These are phyloP conservation scores for Trichoderma koningiopsis DNA, from an alignment of 2,329 filamentous ascomycete genomes.

Conservation along the genomic window DNA sequence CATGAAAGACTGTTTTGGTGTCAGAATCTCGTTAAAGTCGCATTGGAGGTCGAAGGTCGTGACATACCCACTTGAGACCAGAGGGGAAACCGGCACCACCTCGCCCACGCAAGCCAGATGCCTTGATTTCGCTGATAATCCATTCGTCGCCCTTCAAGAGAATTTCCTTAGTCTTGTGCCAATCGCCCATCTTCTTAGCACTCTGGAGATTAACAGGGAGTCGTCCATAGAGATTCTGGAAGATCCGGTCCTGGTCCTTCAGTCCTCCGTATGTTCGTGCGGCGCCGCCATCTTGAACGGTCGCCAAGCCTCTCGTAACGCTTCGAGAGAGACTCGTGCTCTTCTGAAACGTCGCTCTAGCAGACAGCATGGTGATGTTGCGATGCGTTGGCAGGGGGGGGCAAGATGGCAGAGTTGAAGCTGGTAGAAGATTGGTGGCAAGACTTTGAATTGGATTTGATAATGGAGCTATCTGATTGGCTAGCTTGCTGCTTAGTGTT, in stretches of 20 bases:
- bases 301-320: slow-evolving; percentile 71
- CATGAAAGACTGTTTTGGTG: slow-evolving; percentile 81
- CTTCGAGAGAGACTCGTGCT: slow-evolving; percentile 47
- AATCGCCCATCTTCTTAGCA: slow-evolving; percentile 97
- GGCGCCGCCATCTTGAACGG: slow-evolving; percentile 71
- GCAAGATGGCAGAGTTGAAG: slow-evolving; percentile 32
- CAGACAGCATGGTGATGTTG: slow-evolving; percentile 47
- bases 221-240: slow-evolving; percentile 96
- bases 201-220: slow-evolving; percentile 89
- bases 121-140: slow-evolving; percentile 97
- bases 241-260: slow-evolving; percentile 96
- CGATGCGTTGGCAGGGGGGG: slow-evolving; percentile 30
- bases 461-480: slow-evolving; percentile 20
- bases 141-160: slow-evolving; percentile 96
- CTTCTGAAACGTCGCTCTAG: slow-evolving; percentile 46
- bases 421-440: slow-evolving; percentile 40
- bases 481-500: not conserved
- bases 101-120: slow-evolving; percentile 90
- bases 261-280: slow-evolving; percentile 81
- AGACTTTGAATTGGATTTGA: slow-evolving; percentile 19
- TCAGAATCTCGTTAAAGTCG: slow-evolving; percentile 1
- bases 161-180: slow-evolving; percentile 99
- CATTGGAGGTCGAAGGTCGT: not conserved
- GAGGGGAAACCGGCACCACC: slow-evolving; percentile 98
- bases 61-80: slow-evolving; percentile 93